Evolutionary conservation across 2,329 filamentous ascomycete species (phyloP), one percentile per base, ranked within the genome.

Genomic region (Botrytis porri): DNA sequence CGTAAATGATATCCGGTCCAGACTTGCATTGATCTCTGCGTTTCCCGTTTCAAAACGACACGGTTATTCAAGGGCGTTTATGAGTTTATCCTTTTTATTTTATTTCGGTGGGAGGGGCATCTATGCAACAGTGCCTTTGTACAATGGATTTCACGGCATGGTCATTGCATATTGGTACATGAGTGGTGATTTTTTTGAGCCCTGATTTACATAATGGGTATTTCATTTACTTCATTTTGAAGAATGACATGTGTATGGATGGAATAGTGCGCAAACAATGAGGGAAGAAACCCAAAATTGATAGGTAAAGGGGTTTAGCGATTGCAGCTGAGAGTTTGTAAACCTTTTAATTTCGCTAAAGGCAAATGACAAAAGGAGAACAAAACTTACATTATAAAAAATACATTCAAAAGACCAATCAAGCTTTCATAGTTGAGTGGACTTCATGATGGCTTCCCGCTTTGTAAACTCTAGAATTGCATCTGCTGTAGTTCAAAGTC

Each of bases 1-100:
- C 78, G 51, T 79, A 75, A 61, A 71, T 79, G 74, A 77, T 79
- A 77, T 74, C 77, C 74, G 8, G 25, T 32, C 35, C 41, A 57
- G 51, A 18, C 8, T 54, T 29, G 62, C 65, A 63, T 61, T 65
- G 20, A 43, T 72, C 22, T 60, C 43, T 64, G 62, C 60, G n/a
- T 65, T 67, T 67, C 18, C 35, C 32, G 35, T n/a, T 35, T 57
- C 37, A 67, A 22, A 29, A 41, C 6, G 63, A 32, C 25, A 63
- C 29, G 62, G 62, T 65, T 59, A 32, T 71, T 32, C 9, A 29
- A 35, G 25, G 70, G 70, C 70, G 70, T 72, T 72, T 64, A 51
- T 32, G 59, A 64, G 59, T 71, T 63, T 32, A 25, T 51, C 64
- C n/a, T 25, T 51, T 72, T 60, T 29, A 29, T 62, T 70, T 37